Evolutionary conservation across 164 flowering plant species (phyloP), one percentile per base, ranked within the genome.

Genomic region (Piper betle): DNA sequence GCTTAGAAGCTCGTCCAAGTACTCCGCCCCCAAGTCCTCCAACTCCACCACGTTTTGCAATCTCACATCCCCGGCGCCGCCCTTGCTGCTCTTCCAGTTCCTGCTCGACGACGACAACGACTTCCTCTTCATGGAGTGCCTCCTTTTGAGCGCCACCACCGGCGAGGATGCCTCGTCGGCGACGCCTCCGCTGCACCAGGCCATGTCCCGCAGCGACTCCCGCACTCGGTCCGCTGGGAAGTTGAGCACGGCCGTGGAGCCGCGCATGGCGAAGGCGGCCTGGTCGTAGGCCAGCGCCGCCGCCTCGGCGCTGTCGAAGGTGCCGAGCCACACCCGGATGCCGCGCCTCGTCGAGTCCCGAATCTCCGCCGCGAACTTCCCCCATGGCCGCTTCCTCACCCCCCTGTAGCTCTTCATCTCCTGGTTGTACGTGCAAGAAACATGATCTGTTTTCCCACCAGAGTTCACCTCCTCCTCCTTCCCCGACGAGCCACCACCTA

Each of bases 241-340:
- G 63, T 86, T 86, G 8, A 86, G 83, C 1, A 71, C 63, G 0
- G 93, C 85, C 66, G 68, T 64, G 0, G 78, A 61, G 0, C 88
- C 85, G 13, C 85, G 60, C 80, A 76, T 73, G 2, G 83, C 69
- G 52, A 73, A 80, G 5, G 91, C 91, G 0, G 87, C 87, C 66
- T 82, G 85, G 55, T 86, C 93, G 58, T 86, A 86, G 9, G 87
- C 93, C 53, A 86, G 48, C 9, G 86, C 93, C 0, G 93, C 93
- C 2, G 72, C 84, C 68, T 86, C 93, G 0, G 88, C 84, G 12
- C 80, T 84, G 66, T 86, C 89, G 56, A 86, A 86, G 0, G 93
- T 86, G 16, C 93, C 93, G 17, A 86, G 60, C 89, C 93, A 86
- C 8, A 85, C 91, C 52, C 92, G 64, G 0, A 77, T 68, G 0